Base-by-base conservation (phyloP, 225 moss, liverwort and hornwort species). In the Physcomitrellopsis africana region DNA sequence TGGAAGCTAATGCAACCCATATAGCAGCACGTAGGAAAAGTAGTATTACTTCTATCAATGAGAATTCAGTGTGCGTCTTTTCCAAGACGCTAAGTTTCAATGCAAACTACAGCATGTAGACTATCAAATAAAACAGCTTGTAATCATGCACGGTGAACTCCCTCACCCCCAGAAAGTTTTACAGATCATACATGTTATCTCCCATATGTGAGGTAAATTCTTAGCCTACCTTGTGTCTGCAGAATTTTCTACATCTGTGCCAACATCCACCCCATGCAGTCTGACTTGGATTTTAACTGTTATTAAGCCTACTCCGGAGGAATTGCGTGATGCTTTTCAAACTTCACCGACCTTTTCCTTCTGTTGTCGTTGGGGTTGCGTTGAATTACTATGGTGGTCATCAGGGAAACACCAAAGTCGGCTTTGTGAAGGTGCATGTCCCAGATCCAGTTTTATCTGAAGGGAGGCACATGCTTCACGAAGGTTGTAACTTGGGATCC, bases 401-500 rank as follows among this genome's bases (percentile, higher is more conserved):
- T 84, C 45, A 91, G 88, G 2, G 84, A 72, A 18, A 79, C 73
- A 3, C 88, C 86, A 42, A 91, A 91, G 2, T 72, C 72, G 0
- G 91, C 91, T 68, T 91, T 91, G 80, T 91, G 88, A 58, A 89
- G 58, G 55, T 92, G 79, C 76, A 80, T 85, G 78, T 89, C 87
- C 37, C 79, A 92, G 12, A n/a, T n/a, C n/a, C n/a, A n/a, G n/a
- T n/a, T 92, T 92, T 9, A 76, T 9, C 48, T 87, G 83, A 41
- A 92, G 81, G 1, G 89, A 87, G 37, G 74, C 87, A 61, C 89
- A 82, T 0, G 92, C 87, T 77, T 73, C 87, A 20, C 89, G 86
- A 16, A 92, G 92, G 66, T 89, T 92, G 78, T 89, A 89, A 74
- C 91, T 92, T 11, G 91, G 88, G 72, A 91, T 88, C 60, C 80